Evolutionary conservation across 2,329 filamentous ascomycete genomes (phyloP).

Genomic region (Epichloe sylvatica): DNA sequence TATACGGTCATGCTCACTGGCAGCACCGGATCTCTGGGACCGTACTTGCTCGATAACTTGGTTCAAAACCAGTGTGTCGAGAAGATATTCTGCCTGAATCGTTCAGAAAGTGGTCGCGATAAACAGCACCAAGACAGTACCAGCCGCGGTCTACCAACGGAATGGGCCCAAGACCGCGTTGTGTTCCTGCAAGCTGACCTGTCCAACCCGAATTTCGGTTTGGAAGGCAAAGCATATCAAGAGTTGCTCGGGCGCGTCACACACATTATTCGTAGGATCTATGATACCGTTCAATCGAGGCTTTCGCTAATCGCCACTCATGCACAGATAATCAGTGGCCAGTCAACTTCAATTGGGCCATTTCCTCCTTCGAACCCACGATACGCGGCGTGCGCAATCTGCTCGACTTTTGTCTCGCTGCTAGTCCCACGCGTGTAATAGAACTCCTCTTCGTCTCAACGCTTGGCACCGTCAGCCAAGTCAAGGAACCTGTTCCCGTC

Average conservation of each 20-base stretch:
- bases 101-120: background rate
- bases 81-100: background rate
- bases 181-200: background rate
- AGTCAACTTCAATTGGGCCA: constrained; percentile 1
- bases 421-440: background rate
- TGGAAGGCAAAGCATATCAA: background rate
- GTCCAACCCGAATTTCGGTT: background rate
- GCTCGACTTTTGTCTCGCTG: background rate
- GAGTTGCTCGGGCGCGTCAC: background rate
- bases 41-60: background rate
- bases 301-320: background rate
- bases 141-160: background rate
- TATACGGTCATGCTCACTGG: constrained; percentile 30
- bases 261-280: background rate
- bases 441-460: background rate
- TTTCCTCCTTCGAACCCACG: constrained; percentile 1
- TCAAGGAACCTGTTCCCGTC: background rate
- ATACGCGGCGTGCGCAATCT: background rate
- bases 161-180: background rate
- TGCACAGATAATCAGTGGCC: constrained; percentile 2
- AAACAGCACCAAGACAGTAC: background rate
- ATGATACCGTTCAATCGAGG: background rate
- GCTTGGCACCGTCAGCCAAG: background rate
- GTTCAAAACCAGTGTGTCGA: background rate
- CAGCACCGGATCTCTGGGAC: constrained; percentile 18